Base-by-base conservation (phyloP, 148 eudicot species). In the Linanthus parryae region DNA sequence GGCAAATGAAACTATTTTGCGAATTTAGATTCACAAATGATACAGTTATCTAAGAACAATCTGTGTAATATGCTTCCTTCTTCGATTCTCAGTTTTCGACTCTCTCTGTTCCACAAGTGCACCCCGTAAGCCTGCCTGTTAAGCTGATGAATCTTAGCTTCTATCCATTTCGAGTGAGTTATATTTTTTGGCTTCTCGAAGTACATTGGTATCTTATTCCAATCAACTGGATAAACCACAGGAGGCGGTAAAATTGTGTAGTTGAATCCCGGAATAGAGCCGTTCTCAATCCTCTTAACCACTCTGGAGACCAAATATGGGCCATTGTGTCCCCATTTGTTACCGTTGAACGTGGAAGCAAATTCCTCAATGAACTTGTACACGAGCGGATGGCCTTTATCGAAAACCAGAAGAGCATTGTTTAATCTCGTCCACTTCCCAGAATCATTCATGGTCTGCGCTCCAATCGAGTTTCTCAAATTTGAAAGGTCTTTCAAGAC, bases 81-180 rank as follows among this genome's bases (percentile, higher is more conserved):
- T 62, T 84, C 80, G 24, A 88, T 84, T 29, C 38, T 79, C 27
- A 74, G 38, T 14, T 50, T 56, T 0, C 64, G 56, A 38, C 74
- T 88, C n/a, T 62, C 49, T 61, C 62, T 84, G 27, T 88, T 88
- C 96, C 96, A 88, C 15, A 88, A 52, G 36, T 88, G 96, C 11
- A 88, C 69, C 26, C 80, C 96, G 63, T 70, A 88, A 49, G 39
- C 33, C 25, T 3, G 17, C 20, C 12, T 20, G 0, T 2, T 50
- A 50, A 50, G 54, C 39, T 50, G 54, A 8, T 7, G 19, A 8
- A 50, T 16, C 54, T 50, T 50, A 18, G 54, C 54, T 17, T 50
- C 39, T 12, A 64, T 77, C 89, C 89, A 74, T 27, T 24, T 69
- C 0, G 38, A 30, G 21, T 67, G 60, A n/a, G 16, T 50, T 14